Evolutionary conservation across 139 green algal genomes (phyloP).

Genomic region (Diplosphaera chodatii): DNA sequence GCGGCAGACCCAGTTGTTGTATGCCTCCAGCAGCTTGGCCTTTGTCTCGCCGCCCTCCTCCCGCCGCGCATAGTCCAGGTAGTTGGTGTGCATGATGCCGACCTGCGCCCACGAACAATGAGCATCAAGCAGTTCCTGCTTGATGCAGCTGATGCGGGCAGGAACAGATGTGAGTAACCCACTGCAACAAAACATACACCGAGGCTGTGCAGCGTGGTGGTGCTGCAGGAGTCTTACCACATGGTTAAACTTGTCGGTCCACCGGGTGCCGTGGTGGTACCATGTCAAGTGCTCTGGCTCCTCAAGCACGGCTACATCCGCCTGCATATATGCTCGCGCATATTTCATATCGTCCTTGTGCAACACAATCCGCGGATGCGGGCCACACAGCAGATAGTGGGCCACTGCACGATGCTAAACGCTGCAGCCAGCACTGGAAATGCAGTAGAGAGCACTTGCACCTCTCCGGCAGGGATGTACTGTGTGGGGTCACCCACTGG

Average conservation of each 20-base stretch:
- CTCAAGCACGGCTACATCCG: constrained; percentile 96
- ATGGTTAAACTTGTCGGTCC: constrained; percentile 97
- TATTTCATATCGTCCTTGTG: too few species aligned
- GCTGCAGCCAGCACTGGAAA: too few species aligned
- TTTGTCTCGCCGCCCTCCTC: constrained; percentile 45
- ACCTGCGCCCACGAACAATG: too few species aligned
- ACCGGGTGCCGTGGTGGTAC: constrained; percentile 95
- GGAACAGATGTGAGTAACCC: too few species aligned
- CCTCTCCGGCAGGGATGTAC: constrained; percentile 85
- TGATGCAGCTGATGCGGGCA: too few species aligned
- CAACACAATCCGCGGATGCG: too few species aligned
- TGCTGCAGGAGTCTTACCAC: too few species aligned
- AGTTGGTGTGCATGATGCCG: constrained; percentile 99
- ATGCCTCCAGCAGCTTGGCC: constrained; percentile 41
- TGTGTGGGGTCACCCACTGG: constrained; percentile 93
- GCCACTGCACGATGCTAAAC: too few species aligned
- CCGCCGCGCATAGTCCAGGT: constrained; percentile 90
- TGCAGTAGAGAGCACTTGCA: constrained; percentile 15
- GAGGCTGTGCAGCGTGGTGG: too few species aligned
- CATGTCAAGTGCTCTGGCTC: constrained; percentile 99
- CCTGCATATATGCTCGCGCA: constrained; percentile 15
- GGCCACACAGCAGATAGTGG: too few species aligned
- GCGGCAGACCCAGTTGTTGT: constrained; percentile 82
- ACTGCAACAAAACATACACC: too few species aligned
- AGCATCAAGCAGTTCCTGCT: too few species aligned